Conservation (phyloP, 2,329 filamentous ascomycete genomes). For the Diaporthe sp. region DNA sequence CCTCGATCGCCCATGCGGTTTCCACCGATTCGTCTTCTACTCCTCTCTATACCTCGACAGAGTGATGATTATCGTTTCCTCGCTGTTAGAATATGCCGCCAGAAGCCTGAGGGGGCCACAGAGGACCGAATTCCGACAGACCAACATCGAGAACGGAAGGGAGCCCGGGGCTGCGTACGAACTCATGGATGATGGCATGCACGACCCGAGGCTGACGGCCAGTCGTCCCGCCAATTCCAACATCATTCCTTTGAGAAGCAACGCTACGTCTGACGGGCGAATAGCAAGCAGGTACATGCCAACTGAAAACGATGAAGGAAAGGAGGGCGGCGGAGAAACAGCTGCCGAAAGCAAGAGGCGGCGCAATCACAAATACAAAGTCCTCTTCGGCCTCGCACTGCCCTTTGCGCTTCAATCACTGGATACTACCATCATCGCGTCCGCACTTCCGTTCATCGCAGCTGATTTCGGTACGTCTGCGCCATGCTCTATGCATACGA, state of each 20-base stretch:
- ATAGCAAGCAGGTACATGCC: not conserved
- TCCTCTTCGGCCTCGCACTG: constrained; percentile 66
- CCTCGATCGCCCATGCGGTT: not conserved
- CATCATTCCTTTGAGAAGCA: not conserved
- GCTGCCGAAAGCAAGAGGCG: constrained; percentile 44
- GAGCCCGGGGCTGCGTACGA: not conserved
- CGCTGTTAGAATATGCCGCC: not conserved
- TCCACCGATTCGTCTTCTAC: not conserved
- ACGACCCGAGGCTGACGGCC: not conserved
- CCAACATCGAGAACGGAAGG: not conserved
- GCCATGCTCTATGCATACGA: no score
- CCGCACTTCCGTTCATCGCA: constrained; percentile 73
- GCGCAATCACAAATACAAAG: constrained; percentile 57
- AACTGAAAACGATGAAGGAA: not conserved
- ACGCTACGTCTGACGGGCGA: not conserved
- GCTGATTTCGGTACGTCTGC: constrained; percentile 74
- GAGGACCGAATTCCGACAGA: not conserved
- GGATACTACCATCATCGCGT: constrained; percentile 69
- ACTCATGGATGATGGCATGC: not conserved
- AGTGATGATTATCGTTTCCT: not conserved
- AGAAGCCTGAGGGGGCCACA: not conserved
- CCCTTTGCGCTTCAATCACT: constrained; percentile 73
- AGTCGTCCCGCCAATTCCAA: not conserved
- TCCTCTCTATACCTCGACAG: not conserved
- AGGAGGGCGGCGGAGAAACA: not conserved